Percentiles rank a stretch among this genome's conserved stretches.
phyloP scores from a whole-genome alignment of 176 grass and related monocot species.

The Oryza glumipatula region DNA sequence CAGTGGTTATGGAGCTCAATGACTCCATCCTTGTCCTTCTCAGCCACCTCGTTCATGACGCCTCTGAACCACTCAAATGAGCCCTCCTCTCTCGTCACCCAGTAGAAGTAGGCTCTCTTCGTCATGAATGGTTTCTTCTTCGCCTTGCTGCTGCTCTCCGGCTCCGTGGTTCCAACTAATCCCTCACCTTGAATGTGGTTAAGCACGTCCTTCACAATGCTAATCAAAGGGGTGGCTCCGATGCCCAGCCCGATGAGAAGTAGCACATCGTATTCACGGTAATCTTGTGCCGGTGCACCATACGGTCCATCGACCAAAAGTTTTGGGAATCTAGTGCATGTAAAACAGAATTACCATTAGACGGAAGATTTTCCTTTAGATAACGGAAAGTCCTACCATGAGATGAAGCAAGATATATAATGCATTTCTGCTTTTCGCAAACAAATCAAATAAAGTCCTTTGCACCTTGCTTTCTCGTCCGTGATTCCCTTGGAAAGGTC shows the following conservation, averaged over 20 bases:
- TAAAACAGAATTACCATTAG: conserved; percentile 6
- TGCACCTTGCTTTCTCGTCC: conserved; percentile 46
- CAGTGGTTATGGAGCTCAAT: conserved; percentile 98
- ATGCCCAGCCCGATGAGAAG: conserved; percentile 90
- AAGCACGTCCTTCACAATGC: conserved; percentile 94
- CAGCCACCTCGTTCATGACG: conserved; percentile 94
- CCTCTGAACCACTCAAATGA: conserved; percentile 97
- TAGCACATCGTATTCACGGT: conserved; percentile 82
- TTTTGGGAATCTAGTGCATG: conserved; percentile 67
- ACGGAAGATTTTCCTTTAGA: not conserved
- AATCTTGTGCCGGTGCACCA: conserved; percentile 93
- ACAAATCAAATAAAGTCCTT: not conserved
- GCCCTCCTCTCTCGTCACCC: conserved; percentile 92
- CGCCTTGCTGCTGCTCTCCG: conserved; percentile 36
- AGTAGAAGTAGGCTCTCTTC: conserved; percentile 91
- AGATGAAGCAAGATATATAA: conserved; percentile 14
- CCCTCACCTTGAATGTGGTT: conserved; percentile 75
- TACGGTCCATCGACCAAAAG: conserved; percentile 88
- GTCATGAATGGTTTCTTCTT: conserved; percentile 71
- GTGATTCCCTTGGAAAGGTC: conserved; percentile 58
- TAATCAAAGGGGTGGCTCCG: conserved; percentile 93
- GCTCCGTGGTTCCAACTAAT: conserved; percentile 40
- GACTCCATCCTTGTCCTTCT: conserved; percentile 75
- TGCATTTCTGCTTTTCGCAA: not conserved
- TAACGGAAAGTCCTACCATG: too few relatives aligned